Conservation (phyloP, 2,329 filamentous ascomycete genomes). For the Paraphaeosphaeria sporulosa region DNA sequence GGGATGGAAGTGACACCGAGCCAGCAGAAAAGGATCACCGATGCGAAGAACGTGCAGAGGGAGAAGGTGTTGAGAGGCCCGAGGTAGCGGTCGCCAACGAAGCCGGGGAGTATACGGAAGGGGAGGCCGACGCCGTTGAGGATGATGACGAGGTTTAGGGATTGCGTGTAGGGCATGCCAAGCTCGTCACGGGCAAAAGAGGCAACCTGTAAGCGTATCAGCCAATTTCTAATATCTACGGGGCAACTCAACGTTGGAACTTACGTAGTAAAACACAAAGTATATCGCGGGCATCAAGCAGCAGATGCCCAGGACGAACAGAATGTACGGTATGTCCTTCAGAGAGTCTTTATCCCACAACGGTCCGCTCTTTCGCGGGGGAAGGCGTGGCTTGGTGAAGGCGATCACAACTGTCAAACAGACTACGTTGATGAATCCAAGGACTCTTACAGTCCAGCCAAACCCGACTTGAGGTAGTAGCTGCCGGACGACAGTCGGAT, state of each 20-base stretch:
- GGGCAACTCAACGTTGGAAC: background rate
- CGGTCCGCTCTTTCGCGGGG: slow-evolving; percentile 58
- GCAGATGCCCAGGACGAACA: slow-evolving; percentile 57
- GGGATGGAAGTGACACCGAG: slow-evolving; percentile 59
- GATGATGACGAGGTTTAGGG: slow-evolving; percentile 64
- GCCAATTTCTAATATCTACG: background rate
- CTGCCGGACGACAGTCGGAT: slow-evolving; percentile 61
- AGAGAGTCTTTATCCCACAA: slow-evolving; percentile 66
- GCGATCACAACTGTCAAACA: slow-evolving; percentile 45
- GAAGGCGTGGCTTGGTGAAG: slow-evolving; percentile 57
- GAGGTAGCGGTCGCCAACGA: slow-evolving; percentile 60
- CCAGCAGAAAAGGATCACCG: slow-evolving; percentile 63
- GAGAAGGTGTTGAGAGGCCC: slow-evolving; percentile 70
- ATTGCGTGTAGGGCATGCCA: slow-evolving; percentile 58
- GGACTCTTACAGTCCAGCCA: slow-evolving; percentile 41
- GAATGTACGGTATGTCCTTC: slow-evolving; percentile 61
- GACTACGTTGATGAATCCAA: slow-evolving; percentile 57
- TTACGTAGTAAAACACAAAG: slow-evolving; percentile 58
- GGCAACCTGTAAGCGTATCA: slow-evolving; percentile 35
- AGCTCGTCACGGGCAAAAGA: slow-evolving; percentile 51
- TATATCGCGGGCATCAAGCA: slow-evolving; percentile 62
- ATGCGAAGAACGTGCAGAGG: slow-evolving; percentile 55
- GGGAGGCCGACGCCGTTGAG: slow-evolving; percentile 64
- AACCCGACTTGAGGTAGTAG: slow-evolving; percentile 55
- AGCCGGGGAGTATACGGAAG: slow-evolving; percentile 61